Base-by-base conservation (phyloP, 2,329 filamentous ascomycete species). In the Lachnellula occidentalis region DNA sequence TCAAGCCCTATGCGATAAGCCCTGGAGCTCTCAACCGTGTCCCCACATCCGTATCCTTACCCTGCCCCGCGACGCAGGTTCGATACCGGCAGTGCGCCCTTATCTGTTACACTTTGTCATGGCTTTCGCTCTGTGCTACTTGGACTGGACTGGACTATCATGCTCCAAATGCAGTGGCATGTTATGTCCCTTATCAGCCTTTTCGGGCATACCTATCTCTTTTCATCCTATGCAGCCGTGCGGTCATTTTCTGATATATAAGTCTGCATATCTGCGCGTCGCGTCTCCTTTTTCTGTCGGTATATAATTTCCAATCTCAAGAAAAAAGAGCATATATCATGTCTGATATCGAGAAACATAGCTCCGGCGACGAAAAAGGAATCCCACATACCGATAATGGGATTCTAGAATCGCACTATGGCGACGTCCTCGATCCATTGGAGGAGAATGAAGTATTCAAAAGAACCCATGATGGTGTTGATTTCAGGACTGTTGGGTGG, bases 401-500 rank as follows among this genome's bases (percentile, higher is more conserved):
- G 5, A 55, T 65, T 15, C 42, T 63, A 45, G 62, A 63, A 48
- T 45, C 53, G 45, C 53, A 57, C n/a, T 59, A 61, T 39, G 36
- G 51, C 21, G 58, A 60, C 37, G 53, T 51, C 14, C 50, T 57
- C 24, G 63, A 65, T 56, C 56, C 59, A 27, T 51, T 64, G 42
- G 61, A 63, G 42, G 56, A 54, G n/a, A 53, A 61, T 50, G 75
- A 78, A 52, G 72, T 78, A 1, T 78, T 78, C 64, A 74, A 76
- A 61, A 70, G 71, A 24, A 68, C 68, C 2, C 66, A 72, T 6
- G 72, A 73, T 6, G 68, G 68, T 12, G 74, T 78, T 15, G 70
- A 77, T 53, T 78, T 78, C 53, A 70, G 76, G 24, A 77, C 73
- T 7, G 76, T 78, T 19, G 69, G 72, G 37, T 78, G 76, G 75